phyloP scores from a whole-genome alignment of 2,329 filamentous ascomycete genomes.

The Fusarium decemcellulare region DNA sequence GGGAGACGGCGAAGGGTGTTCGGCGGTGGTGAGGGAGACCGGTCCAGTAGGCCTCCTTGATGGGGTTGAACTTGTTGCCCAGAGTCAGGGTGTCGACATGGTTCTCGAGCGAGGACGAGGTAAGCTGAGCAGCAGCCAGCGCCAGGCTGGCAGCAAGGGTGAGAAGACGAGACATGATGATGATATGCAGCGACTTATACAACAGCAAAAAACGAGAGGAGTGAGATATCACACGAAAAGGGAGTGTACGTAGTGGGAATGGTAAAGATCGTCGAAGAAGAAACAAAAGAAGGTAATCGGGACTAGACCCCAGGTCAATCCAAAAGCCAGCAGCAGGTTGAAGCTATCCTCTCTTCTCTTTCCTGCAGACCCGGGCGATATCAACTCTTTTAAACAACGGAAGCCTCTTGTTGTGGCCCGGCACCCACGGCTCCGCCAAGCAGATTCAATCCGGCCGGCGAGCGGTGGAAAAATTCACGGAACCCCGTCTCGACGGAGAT shows the following conservation, averaged over 20 bases:
- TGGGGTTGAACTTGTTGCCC: conserved; percentile 67
- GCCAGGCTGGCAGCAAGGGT: conserved; percentile 45
- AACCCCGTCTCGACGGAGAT: conserved; percentile 12
- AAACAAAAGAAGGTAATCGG: conserved; percentile 44
- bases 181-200: conserved; percentile 1
- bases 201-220: conserved; percentile 19
- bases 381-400: conserved; percentile 34
- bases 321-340: conserved; percentile 32
- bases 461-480: conserved; percentile 41
- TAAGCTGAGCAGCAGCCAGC: conserved; percentile 45
- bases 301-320: conserved; percentile 42
- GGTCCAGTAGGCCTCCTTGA: conserved; percentile 74
- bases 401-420: not conserved
- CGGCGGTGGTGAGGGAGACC: conserved; percentile 72
- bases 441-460: conserved; percentile 12
- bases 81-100: conserved; percentile 62
- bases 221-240: conserved; percentile 16
- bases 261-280: conserved; percentile 39
- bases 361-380: conserved; percentile 2
- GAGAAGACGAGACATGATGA: conserved; percentile 44
- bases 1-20: conserved; percentile 74
- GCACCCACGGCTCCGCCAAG: conserved; percentile 29
- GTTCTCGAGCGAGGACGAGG: conserved; percentile 45
- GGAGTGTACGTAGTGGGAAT: conserved; percentile 31
- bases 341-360: conserved; percentile 29